Conservation (phyloP, 2,329 filamentous ascomycete species). For the Fusarium citri region DNA sequence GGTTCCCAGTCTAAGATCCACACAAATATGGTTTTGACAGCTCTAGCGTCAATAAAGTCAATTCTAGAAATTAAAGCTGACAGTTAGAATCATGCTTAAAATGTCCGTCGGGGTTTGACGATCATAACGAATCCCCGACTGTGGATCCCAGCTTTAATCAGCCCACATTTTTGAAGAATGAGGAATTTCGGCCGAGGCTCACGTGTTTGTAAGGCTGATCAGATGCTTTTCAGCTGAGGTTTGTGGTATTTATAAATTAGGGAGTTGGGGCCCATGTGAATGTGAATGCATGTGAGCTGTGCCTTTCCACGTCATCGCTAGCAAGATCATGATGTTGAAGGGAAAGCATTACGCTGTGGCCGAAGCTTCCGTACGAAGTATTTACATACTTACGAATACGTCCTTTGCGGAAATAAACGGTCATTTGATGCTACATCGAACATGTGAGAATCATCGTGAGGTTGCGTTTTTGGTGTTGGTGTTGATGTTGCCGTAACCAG, state of each 20-base stretch:
- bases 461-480: not conserved
- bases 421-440: no score
- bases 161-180: constrained; percentile 12
- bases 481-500: no score
- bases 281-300: not conserved
- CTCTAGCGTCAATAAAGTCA: not conserved
- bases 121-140: constrained; percentile 1
- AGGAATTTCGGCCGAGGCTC: constrained; percentile 1
- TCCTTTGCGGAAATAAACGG: accelerated
- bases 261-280: not conserved
- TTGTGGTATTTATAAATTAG: constrained; percentile 7
- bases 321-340: not conserved
- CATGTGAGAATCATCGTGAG: not conserved
- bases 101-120: constrained; percentile 29
- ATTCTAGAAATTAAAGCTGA: constrained; percentile 1
- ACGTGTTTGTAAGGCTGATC: constrained; percentile 21
- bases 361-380: no score
- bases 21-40: constrained; percentile 9
- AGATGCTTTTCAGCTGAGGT: constrained; percentile 2
- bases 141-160: constrained; percentile 17
- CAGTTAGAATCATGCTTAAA: constrained; percentile 5
- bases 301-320: not conserved
- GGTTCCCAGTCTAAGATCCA: not conserved
- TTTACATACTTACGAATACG: accelerated
- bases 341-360: not conserved